Conservation (phyloP, 148 eudicot genomes). For the Salicornia ramosissima region DNA sequence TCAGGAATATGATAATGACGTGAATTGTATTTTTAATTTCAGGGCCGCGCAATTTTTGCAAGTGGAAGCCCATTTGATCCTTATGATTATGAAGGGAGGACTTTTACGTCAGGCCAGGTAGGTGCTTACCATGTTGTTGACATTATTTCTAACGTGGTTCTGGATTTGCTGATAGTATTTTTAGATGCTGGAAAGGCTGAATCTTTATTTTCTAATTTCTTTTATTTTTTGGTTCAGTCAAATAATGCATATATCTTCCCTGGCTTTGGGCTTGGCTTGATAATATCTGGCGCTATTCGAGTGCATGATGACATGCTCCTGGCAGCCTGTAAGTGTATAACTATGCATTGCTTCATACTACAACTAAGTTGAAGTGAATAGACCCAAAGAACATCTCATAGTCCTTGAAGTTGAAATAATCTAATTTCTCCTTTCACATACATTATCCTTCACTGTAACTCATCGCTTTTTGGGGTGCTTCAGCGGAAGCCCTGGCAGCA, state of each 20-base stretch:
- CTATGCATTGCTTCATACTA: not conserved
- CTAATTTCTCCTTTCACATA: no score
- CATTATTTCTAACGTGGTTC: not conserved
- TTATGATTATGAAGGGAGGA: constrained; percentile 61
- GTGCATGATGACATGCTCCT: constrained; percentile 98
- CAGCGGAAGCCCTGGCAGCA: constrained; percentile 92
- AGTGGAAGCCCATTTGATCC: constrained; percentile 97
- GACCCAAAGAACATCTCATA: no score
- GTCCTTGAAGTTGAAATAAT: no score
- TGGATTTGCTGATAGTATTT: not conserved
- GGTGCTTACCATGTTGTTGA: constrained; percentile 31
- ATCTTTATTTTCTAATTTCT: constrained; percentile 17
- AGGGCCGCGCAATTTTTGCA: constrained; percentile 94
- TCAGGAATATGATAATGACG: not conserved
- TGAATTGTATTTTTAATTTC: not conserved
- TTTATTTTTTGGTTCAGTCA: constrained; percentile 48
- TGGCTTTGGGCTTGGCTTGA: constrained; percentile 89
- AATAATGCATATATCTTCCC: constrained; percentile 99
- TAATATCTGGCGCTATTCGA: constrained; percentile 95
- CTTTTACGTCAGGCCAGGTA: constrained; percentile 89
- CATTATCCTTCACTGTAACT: no score
- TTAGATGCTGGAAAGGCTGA: not conserved
- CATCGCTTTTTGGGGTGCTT: constrained; percentile 23
- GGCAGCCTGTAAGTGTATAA: constrained; percentile 76
- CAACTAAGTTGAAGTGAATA: constrained; percentile 92